Percentiles rank a stretch among this genome's conserved stretches.
Conservation (phyloP, 768 basidiomycete species). For the Trametes punicea region DNA sequence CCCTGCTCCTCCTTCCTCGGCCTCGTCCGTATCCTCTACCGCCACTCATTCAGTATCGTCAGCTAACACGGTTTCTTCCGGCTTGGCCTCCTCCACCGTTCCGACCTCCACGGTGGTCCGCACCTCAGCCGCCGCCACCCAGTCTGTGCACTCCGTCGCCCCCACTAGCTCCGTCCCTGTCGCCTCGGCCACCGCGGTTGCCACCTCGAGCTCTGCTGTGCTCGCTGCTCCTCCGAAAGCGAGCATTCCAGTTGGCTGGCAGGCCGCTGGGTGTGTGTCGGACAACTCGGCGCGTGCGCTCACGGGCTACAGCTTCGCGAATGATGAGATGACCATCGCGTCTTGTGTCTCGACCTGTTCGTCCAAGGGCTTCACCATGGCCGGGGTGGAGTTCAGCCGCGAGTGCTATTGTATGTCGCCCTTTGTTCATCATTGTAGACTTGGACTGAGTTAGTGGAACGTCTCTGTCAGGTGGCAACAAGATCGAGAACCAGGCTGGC, state of each 20-base stretch:
- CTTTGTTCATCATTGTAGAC: not conserved
- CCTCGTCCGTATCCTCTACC: conserved; percentile 17
- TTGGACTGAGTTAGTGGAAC: not conserved
- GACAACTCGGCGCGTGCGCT: conserved; percentile 25
- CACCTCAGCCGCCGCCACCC: conserved; percentile 2
- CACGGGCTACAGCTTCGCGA: conserved; percentile 21
- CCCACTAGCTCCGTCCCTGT: not conserved
- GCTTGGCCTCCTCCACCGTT: not conserved
- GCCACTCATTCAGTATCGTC: conserved; percentile 7
- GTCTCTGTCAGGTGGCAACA: conserved; percentile 17
- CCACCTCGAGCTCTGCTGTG: too few relatives aligned
- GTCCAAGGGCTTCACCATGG: conserved; percentile 28
- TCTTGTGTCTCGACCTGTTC: conserved; percentile 31
- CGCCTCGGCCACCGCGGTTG: too few relatives aligned
- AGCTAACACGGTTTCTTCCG: conserved; percentile 7
- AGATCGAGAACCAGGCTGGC: conserved; percentile 19
- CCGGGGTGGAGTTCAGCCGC: conserved; percentile 32
- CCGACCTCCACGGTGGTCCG: too few relatives aligned
- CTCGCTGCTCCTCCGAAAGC: not conserved
- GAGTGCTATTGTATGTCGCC: conserved; percentile 33
- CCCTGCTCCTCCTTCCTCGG: conserved; percentile 2
- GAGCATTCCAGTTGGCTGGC: conserved; percentile 16
- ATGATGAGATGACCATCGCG: conserved; percentile 27
- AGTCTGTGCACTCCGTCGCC: conserved; percentile 9
- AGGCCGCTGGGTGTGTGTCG: conserved; percentile 18